Evolutionary conservation across 306 rosid genomes (phyloP), one percentile per base, ranked within the genome.

Genomic region (Glycine tomentella): DNA sequence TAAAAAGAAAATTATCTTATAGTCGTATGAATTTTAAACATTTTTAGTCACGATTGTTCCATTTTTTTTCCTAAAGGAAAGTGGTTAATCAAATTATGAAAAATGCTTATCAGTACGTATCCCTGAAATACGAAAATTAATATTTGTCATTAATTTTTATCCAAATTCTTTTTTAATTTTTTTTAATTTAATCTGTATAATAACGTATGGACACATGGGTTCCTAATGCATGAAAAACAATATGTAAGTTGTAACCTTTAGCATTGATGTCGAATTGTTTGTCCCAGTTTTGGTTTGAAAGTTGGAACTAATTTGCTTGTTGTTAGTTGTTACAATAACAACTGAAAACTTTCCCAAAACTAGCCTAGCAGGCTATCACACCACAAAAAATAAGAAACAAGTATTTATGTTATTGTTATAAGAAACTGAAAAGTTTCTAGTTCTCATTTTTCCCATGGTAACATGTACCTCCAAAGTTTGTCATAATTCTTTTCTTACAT

Each of bases 221-320:
- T 58, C 70, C 20, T 64, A 64, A 64, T 64, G 70, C 70, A 64
- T 64, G 11, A 64, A 63, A 38, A 64, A 36, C 20, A 62, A 8
- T 10, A 6, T n/a, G n/a, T 8, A 57, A 8, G 4, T 34, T 57
- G 1, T 16, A 57, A 57, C 11, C 11, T 36, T 5, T 12, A 36
- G 16, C 4, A 5, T 6, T 11, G 68, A 8, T 9, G 12, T 42
- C n/a, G 6, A 15, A 67, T 15, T 42, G 42, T n/a, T 63, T 49
- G 4, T 64, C 13, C 57, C 48, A 53, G 17, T 16, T 67, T 15
- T 69, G 69, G 61, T 16, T 1, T 3, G 69, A 31, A 45, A 20
- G 51, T 15, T 4, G 3, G 13, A 70, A 31, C 58, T 31, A 45
- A 25, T 79, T 69, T 14, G 70, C 38, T 45, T 3, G 64, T 49